Evolutionary conservation across 305 asterid genomes (phyloP), one percentile per base, ranked within the genome.

Genomic region (Solanum hybrid): DNA sequence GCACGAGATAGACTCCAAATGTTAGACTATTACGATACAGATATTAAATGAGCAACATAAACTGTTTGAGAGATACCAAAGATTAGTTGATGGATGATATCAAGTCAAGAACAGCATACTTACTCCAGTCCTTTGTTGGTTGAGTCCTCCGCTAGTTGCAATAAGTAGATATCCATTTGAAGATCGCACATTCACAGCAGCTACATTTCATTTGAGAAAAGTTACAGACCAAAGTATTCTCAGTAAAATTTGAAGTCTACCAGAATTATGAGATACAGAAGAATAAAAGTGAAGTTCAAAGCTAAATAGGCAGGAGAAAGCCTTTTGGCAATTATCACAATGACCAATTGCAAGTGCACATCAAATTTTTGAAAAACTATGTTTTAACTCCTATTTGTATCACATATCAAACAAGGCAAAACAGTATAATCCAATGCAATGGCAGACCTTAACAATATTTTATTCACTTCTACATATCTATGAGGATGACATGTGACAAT

Each of bases 101-200:
- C 76, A 22, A 57, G 91, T 80, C 87, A 51, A 84, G 87, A 84
- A 31, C 75, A 51, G 39, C 39, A 91, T 88, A 95, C 98, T 93
- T 95, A 97, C 99, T 92, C 99, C 99, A 80, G 98, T 96, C 91
- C 99, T 95, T 93, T 97, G 99, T 91, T 97, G 99, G 93, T 97
- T 97, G 89, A 96, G 96, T 64, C 99, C 99, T 79, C 99, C 99
- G 90, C 99, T 98, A 77, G 99, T 95, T 34, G 98, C 99, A 92
- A 98, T 97, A 89, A 98, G 99, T 91, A 98, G 93, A 94, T 98
- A 98, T 88, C 99, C 99, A 94, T 95, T 98, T 92, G 99, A 97
- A 88, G 89, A 92, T 35, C 94, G 95, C 91, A 95, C 97, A 5
- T 93, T 95, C 22, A 95, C 96, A 91, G 97, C 94, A 94, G 96